Percentiles rank a stretch among this genome's conserved stretches.
Conservation (phyloP, 129 eudicot genomes). For the Chrysanthemum seticuspe region DNA sequence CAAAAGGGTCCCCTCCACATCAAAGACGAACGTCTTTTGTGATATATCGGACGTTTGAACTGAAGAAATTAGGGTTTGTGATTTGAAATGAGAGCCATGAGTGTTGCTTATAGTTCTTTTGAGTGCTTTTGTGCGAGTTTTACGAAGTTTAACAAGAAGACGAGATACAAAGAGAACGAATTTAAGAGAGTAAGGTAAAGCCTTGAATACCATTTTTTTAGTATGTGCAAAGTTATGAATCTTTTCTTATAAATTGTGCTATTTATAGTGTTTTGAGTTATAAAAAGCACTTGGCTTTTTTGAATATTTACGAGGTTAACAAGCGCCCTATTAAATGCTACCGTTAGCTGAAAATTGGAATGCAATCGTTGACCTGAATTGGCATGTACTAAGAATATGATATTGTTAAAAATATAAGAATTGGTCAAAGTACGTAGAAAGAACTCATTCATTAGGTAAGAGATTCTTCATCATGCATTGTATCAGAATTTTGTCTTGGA, state of each 20-base stretch:
- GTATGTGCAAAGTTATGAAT: background rate
- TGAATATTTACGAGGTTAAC: conserved; percentile 15
- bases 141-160: no score
- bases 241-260: conserved; percentile 4
- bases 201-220: no score
- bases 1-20: no score
- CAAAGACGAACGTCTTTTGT: no score
- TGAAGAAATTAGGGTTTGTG: no score
- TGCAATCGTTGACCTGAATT: conserved; percentile 18
- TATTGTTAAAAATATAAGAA: background rate
- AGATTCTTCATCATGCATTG: background rate
- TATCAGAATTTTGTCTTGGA: no score
- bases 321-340: conserved; percentile 18
- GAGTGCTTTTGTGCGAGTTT: no score
- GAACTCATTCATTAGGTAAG: background rate
- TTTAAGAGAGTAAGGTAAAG: no score
- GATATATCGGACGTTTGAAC: no score
- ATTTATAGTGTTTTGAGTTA: conserved; percentile 22
- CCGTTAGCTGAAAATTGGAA: conserved; percentile 23
- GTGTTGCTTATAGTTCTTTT: no score
- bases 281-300: conserved; percentile 4
- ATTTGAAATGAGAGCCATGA: no score
- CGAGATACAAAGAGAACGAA: no score
- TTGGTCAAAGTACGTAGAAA: background rate
- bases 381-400: background rate